These are phyloP conservation scores for peach (Prunus persica) DNA, from an alignment of 306 rosid species.

Conservation along the genomic window Prunus_persica_NCBIv2 NC_034016.1:21116001-21116500, in stretches of 20 bases:
- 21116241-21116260: conserved; percentile 57
- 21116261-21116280: conserved; percentile 71
- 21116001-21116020: conserved; percentile 80
- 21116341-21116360: conserved; percentile 76
- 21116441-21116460: conserved; percentile 76
- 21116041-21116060: conserved; percentile 35
- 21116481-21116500: conserved; percentile 93
- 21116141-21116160: conserved; percentile 61
- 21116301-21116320: conserved; percentile 80
- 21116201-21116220: conserved; percentile 85
- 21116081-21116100: conserved; percentile 64
- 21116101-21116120: conserved; percentile 71
- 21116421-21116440: conserved; percentile 62
- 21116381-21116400: conserved; percentile 88
- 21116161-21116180: conserved; percentile 42
- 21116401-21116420: conserved; percentile 79
- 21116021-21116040: conserved; percentile 65
- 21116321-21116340: conserved; percentile 74
- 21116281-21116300: conserved; percentile 82
- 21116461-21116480: conserved; percentile 88
- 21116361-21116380: conserved; percentile 56
- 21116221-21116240: conserved; percentile 71
- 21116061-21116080: conserved; percentile 33
- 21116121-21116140: conserved; percentile 67
- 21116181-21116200: conserved; percentile 70